A percentile compares a stretch with the other conserved stretches of the same genome.
phyloP scores from a whole-genome alignment of 257 asterid genomes.

The Przewalskia tangutica region DNA sequence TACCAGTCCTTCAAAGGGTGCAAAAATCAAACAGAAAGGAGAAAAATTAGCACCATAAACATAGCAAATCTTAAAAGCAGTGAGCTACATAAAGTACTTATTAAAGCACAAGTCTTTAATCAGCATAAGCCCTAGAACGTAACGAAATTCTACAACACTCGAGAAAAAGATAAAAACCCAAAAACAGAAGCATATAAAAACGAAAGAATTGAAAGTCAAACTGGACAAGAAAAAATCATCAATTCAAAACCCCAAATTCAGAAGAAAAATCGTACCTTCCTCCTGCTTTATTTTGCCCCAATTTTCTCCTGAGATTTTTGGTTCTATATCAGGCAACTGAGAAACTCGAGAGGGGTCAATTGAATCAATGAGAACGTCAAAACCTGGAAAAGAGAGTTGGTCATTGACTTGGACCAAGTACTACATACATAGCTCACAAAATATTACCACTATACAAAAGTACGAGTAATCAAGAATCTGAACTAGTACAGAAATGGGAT shows the following conservation, averaged over 20 bases:
- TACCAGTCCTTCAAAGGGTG: background rate
- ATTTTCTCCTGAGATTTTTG: background rate
- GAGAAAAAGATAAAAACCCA: background rate
- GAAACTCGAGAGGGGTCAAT: too few relatives aligned
- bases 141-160: background rate
- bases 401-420: constrained; percentile 42
- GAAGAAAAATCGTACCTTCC: background rate
- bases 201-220: background rate
- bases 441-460: background rate
- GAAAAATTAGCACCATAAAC: background rate
- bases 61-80: background rate
- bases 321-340: background rate
- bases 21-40: background rate
- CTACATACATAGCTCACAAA: background rate
- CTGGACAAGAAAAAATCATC: background rate
- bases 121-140: background rate
- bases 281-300: background rate
- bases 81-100: background rate
- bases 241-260: background rate
- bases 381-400: background rate
- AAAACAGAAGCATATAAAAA: background rate
- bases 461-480: background rate
- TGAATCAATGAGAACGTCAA: background rate
- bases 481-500: background rate
- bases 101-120: background rate